Base-by-base conservation (phyloP, 2,329 filamentous ascomycete genomes). In the Colletotrichum cereale region DNA sequence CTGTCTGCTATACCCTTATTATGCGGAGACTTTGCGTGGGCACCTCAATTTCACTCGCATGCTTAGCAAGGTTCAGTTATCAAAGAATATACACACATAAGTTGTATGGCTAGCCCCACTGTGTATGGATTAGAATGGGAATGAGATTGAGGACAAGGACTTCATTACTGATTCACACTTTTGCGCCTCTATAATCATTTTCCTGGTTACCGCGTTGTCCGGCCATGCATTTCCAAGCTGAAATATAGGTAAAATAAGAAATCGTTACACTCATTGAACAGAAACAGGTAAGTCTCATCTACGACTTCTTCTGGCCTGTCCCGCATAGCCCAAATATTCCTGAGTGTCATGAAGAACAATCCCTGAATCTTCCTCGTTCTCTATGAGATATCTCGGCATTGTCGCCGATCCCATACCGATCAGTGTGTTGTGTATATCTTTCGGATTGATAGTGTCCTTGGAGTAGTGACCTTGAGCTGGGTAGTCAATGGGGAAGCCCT, bases 331-430 rank as follows among this genome's bases (percentile, higher is more conserved):
- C 31, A 72, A n/a, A 60, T 72, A 72, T 21, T 72, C 69, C 21
- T 72, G 69, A 10, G 69, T 72, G 36, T 72, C 66, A 18, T 68
- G 69, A 6, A 72, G 58, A n/a, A 72, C 47, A 14, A 72, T 72
- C 4, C 65, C 65, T 1, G 69, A 44, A 3, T 72, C 69, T 5
- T 72, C 69, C 24, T 72, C 69, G 2, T 47, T 64, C 14, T 69
- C 66, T 10, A 72, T 38, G 6, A 72, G 24, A 36, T 72, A 72
- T 4, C 69, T 58, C 58, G 69, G 69, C 47, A 72, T 31, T 4
- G 69, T 38, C 21, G 65, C 69, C 2, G 69, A 64, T 21, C 69
- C 69, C 58, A 72, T 34, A 1, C 69, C 69, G 21, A 72, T 60
- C 24, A 72, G 38, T 44, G 69, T 69, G 24, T 69, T 72, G 16